Conservation (phyloP, 176 grass and related monocot genomes). For the Ensete glaucum region DNA sequence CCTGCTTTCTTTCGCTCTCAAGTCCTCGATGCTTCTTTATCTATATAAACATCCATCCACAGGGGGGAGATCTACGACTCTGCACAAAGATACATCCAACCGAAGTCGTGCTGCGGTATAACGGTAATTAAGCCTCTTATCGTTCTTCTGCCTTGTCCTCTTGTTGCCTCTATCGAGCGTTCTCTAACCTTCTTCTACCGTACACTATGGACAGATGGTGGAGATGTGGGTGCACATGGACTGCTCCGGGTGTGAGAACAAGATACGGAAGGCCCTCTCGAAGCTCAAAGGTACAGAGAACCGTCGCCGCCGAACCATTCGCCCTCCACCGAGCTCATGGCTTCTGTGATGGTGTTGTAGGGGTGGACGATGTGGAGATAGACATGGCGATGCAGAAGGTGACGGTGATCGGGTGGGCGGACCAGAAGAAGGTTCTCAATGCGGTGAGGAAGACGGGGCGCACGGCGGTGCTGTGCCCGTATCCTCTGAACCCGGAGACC, state of each 20-base stretch:
- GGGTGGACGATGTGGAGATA: constrained; percentile 53
- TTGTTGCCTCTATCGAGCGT: too few relatives aligned
- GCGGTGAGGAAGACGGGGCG: constrained; percentile 38
- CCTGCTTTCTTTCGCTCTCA: not conserved
- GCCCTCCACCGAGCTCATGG: not conserved
- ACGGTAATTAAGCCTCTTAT: not conserved
- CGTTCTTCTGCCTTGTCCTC: too few relatives aligned
- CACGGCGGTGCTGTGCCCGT: constrained; percentile 46
- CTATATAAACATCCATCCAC: not conserved
- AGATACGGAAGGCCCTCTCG: constrained; percentile 50
- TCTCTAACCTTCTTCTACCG: too few relatives aligned
- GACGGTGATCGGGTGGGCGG: constrained; percentile 45
- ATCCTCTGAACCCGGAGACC: not conserved
- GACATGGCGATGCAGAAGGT: constrained; percentile 56
- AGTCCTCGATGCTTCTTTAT: not conserved
- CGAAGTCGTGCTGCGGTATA: not conserved
- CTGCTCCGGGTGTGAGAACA: constrained; percentile 70
- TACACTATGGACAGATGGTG: constrained; percentile 31
- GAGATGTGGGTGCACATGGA: constrained; percentile 72
- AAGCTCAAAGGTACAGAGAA: constrained; percentile 36
- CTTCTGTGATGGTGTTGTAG: constrained; percentile 14
- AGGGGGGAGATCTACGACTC: not conserved
- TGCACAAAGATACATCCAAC: not conserved
- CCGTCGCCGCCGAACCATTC: not conserved
- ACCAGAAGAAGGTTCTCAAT: constrained; percentile 64